Base-by-base conservation (phyloP, 2,329 filamentous ascomycete genomes). In the Lachnellula hyalina region DNA sequence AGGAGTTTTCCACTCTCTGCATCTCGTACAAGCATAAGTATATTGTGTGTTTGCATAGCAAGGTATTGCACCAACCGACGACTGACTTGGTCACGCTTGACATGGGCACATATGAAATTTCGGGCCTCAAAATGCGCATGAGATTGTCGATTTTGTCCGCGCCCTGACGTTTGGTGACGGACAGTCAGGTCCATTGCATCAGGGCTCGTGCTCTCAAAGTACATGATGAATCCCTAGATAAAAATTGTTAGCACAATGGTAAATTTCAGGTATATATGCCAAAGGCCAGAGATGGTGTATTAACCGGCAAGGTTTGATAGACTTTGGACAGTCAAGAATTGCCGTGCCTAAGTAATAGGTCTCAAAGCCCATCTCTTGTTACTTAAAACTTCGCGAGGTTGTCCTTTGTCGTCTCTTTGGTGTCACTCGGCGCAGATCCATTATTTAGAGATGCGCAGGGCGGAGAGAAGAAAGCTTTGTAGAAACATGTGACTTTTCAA, bases 31-130 rank as follows among this genome's bases (percentile, higher is more conserved):
- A 75, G 64, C 14, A 71, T 61, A 23, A 72, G 64, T n/a, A 75
- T 47, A 21, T 67, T 55, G 47, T 63, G 67, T 2, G 66, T 66
- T 49, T 72, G 66, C 70, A 75, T 74, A 4, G 70, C 64, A 0
- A 75, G 56, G 55, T 75, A 75, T 54, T 75, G 72, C 8, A 75
- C 70, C 53, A 74, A 71, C 5, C 74, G 69, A 21, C 73, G 70
- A 51, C 68, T 73, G 19, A 70, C 66, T 32, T 70, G 67, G 47
- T 75, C 69, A 5, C 73, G 69, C 58, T 73, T 74, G 54, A 76
- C 70, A 51, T 74, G 67, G 5, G 68, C 70, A 56, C 73, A 75
- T 15, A 75, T 67, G 38, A 74, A 72, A 49, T 74, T 75, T 47
- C 73, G 66, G 40, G 65, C 62, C 55, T 75, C 70, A 3, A 66